Evolutionary conservation across 768 basidiomycete genomes (phyloP).

Genomic region (Dioszegia crocea): DNA sequence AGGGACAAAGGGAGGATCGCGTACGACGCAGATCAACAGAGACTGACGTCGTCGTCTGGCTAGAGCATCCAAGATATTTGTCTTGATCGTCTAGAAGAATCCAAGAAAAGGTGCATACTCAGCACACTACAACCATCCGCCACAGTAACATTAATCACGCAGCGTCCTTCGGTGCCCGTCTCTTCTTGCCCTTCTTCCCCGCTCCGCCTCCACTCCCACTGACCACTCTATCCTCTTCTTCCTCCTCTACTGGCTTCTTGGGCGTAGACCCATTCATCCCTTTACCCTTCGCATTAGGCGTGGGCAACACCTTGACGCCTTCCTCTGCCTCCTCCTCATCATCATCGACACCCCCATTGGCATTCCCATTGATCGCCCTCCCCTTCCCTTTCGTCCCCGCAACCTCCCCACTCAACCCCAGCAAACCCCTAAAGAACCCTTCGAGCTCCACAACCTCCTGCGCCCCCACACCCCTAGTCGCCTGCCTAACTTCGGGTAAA

Average conservation of each 20-base stretch:
- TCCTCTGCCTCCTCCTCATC: slow-evolving; percentile 8
- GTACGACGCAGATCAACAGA: no score
- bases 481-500: slow-evolving; percentile 20
- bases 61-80: no score
- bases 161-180: slow-evolving; percentile 20
- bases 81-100: no score
- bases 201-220: not conserved
- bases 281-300: not conserved
- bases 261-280: not conserved
- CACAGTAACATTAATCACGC: not conserved
- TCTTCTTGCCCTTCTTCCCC: slow-evolving; percentile 23
- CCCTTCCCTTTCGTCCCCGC: not conserved
- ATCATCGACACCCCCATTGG: not conserved
- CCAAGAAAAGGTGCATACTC: not conserved
- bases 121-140: not conserved
- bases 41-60: no score
- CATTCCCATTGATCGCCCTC: not conserved
- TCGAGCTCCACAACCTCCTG: slow-evolving; percentile 62
- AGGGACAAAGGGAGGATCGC: no score
- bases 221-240: slow-evolving; percentile 9
- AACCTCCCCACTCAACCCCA: not conserved
- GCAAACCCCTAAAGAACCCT: slow-evolving; percentile 55
- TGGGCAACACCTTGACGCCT: not conserved
- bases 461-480: slow-evolving; percentile 53
- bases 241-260: not conserved